phyloP scores from a whole-genome alignment of 441 rosid species.

The Gossypium davidsonii region DNA sequence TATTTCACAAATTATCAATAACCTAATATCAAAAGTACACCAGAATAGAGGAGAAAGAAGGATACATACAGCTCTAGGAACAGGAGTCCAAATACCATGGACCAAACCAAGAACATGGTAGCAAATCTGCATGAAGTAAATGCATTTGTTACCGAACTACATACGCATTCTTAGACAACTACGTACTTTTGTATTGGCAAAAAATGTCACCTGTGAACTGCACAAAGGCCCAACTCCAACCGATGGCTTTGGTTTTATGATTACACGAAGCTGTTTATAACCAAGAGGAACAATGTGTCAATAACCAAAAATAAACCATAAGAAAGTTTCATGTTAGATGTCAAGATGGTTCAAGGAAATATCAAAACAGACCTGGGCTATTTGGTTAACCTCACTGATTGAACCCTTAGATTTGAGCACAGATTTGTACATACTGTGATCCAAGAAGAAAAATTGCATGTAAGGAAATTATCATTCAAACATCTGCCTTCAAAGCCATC shows the following conservation, averaged over 20 bases:
- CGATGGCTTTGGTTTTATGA: slow-evolving; percentile 74
- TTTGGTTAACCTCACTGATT: slow-evolving; percentile 81
- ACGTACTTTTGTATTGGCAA: slow-evolving; percentile 13
- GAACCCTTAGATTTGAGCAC: slow-evolving; percentile 81
- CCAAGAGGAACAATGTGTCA: slow-evolving; percentile 22
- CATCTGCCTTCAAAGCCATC: background rate
- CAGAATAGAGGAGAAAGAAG: slow-evolving; percentile 14
- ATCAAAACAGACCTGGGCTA: slow-evolving; percentile 80
- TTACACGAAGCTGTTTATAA: slow-evolving; percentile 72
- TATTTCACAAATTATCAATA: slow-evolving; percentile 11
- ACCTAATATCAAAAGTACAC: slow-evolving; percentile 9
- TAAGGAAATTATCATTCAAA: slow-evolving; percentile 9
- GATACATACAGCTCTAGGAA: slow-evolving; percentile 78
- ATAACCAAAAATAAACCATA: slow-evolving; percentile 17
- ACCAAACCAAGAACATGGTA: slow-evolving; percentile 93
- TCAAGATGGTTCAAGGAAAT: slow-evolving; percentile 19
- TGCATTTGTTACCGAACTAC: background rate
- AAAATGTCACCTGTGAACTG: slow-evolving; percentile 68
- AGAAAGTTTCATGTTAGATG: slow-evolving; percentile 9
- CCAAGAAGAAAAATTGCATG: slow-evolving; percentile 21
- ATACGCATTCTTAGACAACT: slow-evolving; percentile 8
- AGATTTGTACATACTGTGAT: slow-evolving; percentile 72
- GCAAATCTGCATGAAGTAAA: slow-evolving; percentile 65
- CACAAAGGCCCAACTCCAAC: slow-evolving; percentile 73
- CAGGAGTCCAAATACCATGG: slow-evolving; percentile 95